Conservation (phyloP, 176 grass and related monocot genomes). For the Puya raimondii region DNA sequence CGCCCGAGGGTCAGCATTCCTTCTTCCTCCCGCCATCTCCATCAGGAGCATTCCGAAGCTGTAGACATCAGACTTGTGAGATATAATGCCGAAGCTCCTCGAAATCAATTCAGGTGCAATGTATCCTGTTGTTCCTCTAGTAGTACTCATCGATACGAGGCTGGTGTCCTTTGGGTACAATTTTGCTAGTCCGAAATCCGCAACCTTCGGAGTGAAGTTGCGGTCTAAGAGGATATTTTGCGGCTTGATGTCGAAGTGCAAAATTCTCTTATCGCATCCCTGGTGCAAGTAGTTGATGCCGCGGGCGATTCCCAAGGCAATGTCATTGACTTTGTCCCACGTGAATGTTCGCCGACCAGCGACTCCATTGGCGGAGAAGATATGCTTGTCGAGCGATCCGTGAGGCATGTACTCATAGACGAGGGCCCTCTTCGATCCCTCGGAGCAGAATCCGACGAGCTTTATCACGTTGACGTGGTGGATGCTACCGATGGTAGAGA, state of each 20-base stretch:
- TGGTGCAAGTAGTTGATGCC: slow-evolving; percentile 45
- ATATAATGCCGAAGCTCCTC: slow-evolving; percentile 32
- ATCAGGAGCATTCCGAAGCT: slow-evolving; percentile 53
- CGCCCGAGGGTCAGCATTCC: slow-evolving; percentile 4
- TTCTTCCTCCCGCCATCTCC: slow-evolving; percentile 34
- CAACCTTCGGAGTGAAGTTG: slow-evolving; percentile 37
- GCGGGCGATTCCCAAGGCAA: slow-evolving; percentile 19
- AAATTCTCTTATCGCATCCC: slow-evolving; percentile 34
- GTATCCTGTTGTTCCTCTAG: slow-evolving; percentile 39
- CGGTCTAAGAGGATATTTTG: slow-evolving; percentile 37
- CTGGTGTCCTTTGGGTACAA: slow-evolving; percentile 26
- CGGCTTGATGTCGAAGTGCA: slow-evolving; percentile 61
- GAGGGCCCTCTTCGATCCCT: slow-evolving; percentile 22
- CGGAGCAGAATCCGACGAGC: slow-evolving; percentile 22
- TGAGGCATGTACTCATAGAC: slow-evolving; percentile 38
- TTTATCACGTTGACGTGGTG: slow-evolving; percentile 41
- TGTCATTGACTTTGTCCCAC: slow-evolving; percentile 27
- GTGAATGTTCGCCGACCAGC: slow-evolving; percentile 1
- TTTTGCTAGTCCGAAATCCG: slow-evolving; percentile 45
- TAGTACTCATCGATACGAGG: slow-evolving; percentile 8
- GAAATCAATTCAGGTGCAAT: slow-evolving; percentile 48
- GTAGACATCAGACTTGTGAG: slow-evolving; percentile 35
- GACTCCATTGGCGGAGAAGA: slow-evolving; percentile 14
- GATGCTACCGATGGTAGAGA: slow-evolving; percentile 40
- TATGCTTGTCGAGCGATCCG: slow-evolving; percentile 42